These are phyloP conservation scores for Spizellomyces sp. DNA, from an alignment of 192 early-diverging fungal species.

Conservation along the genomic window DNA sequence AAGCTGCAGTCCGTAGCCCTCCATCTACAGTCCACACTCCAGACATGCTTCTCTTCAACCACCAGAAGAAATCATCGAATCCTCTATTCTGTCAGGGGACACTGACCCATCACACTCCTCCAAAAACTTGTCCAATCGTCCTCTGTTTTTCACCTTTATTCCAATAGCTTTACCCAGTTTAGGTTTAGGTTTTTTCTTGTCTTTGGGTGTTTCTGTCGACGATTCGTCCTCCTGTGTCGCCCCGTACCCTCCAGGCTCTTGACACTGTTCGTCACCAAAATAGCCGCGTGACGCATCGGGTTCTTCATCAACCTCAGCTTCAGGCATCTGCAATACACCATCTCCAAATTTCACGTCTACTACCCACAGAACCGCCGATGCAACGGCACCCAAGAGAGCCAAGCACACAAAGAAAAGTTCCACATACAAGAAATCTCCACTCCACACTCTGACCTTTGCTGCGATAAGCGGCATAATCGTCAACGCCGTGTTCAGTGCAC, in stretches of 20 bases:
- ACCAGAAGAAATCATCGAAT: too few relatives aligned
- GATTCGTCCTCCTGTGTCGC: neutral
- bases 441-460: conserved; percentile 46
- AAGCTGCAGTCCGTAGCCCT: too few relatives aligned
- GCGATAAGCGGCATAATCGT: conserved; percentile 52
- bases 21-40: too few relatives aligned
- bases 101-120: neutral
- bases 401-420: conserved; percentile 52
- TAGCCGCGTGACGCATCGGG: neutral
- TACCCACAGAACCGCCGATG: conserved; percentile 23
- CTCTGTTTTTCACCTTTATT: neutral
- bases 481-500: conserved; percentile 50
- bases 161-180: neutral
- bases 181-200: neutral
- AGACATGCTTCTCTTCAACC: too few relatives aligned
- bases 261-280: too few relatives aligned
- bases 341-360: conserved; percentile 28
- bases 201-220: neutral
- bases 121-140: neutral
- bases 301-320: conserved; percentile 8
- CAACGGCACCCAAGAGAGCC: conserved; percentile 36
- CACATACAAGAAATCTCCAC: conserved; percentile 41
- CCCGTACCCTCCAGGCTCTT: neutral
- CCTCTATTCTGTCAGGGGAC: neutral
- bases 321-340: conserved; percentile 25